Evolutionary conservation across 352 stramenopile species (phyloP).

Genomic region (Globisporangium heterothallicum): DNA sequence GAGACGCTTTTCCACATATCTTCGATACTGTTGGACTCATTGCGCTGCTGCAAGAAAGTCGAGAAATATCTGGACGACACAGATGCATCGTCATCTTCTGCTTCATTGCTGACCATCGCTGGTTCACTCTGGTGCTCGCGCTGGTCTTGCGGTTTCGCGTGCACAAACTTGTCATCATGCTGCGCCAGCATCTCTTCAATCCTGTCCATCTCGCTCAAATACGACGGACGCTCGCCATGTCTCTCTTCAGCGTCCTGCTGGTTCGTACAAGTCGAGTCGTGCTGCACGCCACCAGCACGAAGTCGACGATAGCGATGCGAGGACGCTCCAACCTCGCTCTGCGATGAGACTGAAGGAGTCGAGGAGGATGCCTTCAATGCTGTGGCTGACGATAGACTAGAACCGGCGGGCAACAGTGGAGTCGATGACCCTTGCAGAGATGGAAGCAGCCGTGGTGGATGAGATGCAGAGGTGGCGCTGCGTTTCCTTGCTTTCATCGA

Average conservation of each 20-base stretch:
- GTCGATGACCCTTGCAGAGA: background rate
- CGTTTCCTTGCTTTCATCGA: slow-evolving; percentile 4
- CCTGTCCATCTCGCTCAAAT: slow-evolving; percentile 42
- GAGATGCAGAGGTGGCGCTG: too few relatives aligned
- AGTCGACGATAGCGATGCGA: background rate
- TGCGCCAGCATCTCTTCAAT: slow-evolving; percentile 50
- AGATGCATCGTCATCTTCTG: background rate
- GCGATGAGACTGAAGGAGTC: slow-evolving; percentile 4
- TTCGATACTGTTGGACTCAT: slow-evolving; percentile 28
- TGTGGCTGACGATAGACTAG: background rate
- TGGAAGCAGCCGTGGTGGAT: slow-evolving; percentile 9
- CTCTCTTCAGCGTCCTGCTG: background rate
- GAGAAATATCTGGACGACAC: slow-evolving; percentile 5
- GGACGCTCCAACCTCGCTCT: background rate
- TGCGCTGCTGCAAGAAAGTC: slow-evolving; percentile 12
- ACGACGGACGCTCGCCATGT: slow-evolving; percentile 11
- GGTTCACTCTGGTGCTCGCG: background rate
- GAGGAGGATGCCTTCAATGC: slow-evolving; percentile 6
- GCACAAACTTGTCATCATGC: slow-evolving; percentile 14
- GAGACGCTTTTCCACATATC: slow-evolving; percentile 55
- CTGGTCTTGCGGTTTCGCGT: slow-evolving; percentile 8
- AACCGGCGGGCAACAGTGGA: background rate
- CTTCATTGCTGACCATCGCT: background rate
- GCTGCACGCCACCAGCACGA: background rate
- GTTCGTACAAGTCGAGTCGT: background rate